Base-by-base conservation (phyloP, 176 grass and related monocot species). In the Olyra latifolia region DNA sequence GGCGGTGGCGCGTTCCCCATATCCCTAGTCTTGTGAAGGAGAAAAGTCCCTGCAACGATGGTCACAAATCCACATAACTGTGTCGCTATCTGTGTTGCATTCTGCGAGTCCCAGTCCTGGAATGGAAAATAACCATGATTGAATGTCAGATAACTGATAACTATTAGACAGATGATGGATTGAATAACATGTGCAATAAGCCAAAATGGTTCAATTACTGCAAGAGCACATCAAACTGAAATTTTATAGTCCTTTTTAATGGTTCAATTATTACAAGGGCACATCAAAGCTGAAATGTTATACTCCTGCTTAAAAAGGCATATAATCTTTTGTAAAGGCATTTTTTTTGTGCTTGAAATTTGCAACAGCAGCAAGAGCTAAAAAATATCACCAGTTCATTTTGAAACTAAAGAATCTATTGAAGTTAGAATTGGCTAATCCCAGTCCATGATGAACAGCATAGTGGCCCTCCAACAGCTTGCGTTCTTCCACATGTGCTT, bases 1-100 rank as follows among this genome's bases (percentile, higher is more conserved):
- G 82, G 70, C 20, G 47, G 30, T 16, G 8, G 32, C 46, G 45
- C 69, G 71, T 81, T 90, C 12, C 76, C 84, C 77, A 89, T 84
- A 71, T 92, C 82, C 29, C 80, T 90, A 20, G 90, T 92, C 83
- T 92, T 96, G 87, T 96, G 93, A 38, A 96, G 89, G 45, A 95
- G 85, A 72, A 95, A 95, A 55, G 85, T 96, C 12, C 87, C 93
- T 4, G 87, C 88, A 4, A 92, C 69, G 28, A 96, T 96, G 19
- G 93, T 96, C 29, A 92, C 69, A 66, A 95, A 90, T 43, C 90
- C 87, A 44, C 93, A 92, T 29, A 95, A 5, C 58, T 84, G 87
- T 45, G 90, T 95, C 1, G 86, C 84, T 71, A 92, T 88, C 65
- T 95, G 81, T 48, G 89, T 88, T 66, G 84, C 76, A 71, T 79